Base-by-base conservation (phyloP, 768 basidiomycete genomes). In the Termitomyces sp. region DNA sequence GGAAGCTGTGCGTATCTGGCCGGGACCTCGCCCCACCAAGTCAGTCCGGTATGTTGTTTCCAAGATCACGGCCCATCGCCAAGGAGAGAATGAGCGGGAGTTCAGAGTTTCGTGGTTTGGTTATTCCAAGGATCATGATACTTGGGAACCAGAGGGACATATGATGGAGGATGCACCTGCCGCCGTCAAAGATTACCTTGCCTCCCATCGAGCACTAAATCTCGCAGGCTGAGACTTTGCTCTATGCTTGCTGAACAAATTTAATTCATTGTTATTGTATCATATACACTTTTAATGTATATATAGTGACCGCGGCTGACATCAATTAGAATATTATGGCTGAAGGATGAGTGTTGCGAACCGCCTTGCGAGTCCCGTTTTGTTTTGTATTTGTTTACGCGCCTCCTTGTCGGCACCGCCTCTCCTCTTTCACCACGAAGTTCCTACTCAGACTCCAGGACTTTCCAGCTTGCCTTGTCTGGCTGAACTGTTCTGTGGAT, bases 41-140 rank as follows among this genome's bases (percentile, higher is more conserved):
- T 75, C 81, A 57, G 78, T 79, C 60, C 76, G 68, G 47, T 87
- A 74, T 62, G 67, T 64, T 50, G 66, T 75, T 59, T 71, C 68
- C 31, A 57, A 58, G 54, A 72, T 82, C 43, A 63, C 64, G 23
- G 70, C 50, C 1, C 76, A 82, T 62, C 70, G 77, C 26, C 56
- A 69, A 45, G 63, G 60, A 21, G 64, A 65, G 31, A 70, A 77
- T 17, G 67, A 66, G 9, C 60, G 68, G 42, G 72, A 82, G 55
- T 84, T 78, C 58, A 61, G 69, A 45, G 79, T 87, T 15, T 71
- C 72, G 56, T 87, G 85, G 85, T 66, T 69, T 38, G 83, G 84
- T 0, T 87, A 85, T 63, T 50, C 72, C 0, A 70, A 73, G 6
- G 65, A 69, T 1, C 76, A 80, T 26, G 81, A 77, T 10, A 82